Evolutionary conservation across 345 rosid genomes (phyloP), one percentile per base, ranked within the genome.

Genomic region (Ailanthus altissimus): DNA sequence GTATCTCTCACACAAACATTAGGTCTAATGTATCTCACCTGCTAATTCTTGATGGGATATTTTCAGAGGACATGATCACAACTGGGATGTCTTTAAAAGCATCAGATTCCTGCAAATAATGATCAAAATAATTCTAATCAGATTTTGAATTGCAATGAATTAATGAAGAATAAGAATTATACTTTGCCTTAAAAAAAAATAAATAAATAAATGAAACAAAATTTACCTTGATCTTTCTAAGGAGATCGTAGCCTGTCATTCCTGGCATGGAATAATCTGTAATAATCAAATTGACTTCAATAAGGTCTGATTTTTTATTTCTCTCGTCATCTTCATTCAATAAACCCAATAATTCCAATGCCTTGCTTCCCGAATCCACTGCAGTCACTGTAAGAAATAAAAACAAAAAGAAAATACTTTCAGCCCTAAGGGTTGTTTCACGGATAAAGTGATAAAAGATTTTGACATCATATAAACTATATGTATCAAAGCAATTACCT

Each of bases 181-280:
- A 46, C 14, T 1, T 7, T 32, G 5, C 16, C 14, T 26, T 12
- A 0, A 56, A 14, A 36, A 14, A 7, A 26, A 51, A 7, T 20
- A 59, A 25, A 53, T 47, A n/a, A n/a, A n/a, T 1, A 50, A 66
- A 62, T 54, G 21, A 20, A 14, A 47, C 63, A 49, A 14, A 58
- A 75, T 14, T 63, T 86, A 91, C 96, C 93, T 93, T 96, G 47
- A 96, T 85, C 78, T 79, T 93, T 82, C 87, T 90, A 12, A 96
- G 89, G 11, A 96, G 94, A 88, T 96, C 98, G 77, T 92, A 92
- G 77, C 99, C 99, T 8, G 97, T 91, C 97, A 95, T 93, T 14
- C 94, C 99, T 20, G 99, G 99, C 99, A 93, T 96, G 67, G 94
- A 92, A 54, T 96, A 96, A 83, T 96, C 99, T 58, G 98, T 96